These are phyloP conservation scores for Candida oleophila DNA, from an alignment of 805 yeast genomes.

Conservation along the genomic window DNA sequence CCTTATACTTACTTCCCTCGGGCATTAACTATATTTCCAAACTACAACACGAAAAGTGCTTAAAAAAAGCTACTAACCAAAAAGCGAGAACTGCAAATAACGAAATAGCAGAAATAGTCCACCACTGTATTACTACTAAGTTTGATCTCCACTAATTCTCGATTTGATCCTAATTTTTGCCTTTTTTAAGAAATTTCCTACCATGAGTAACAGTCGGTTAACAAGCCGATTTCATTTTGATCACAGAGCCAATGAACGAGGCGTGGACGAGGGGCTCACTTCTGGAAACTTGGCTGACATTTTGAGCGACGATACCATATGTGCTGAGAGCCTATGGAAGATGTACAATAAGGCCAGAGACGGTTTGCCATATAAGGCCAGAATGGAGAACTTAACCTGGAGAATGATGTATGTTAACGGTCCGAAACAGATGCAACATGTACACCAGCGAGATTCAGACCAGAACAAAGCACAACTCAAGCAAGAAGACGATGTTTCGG, in stretches of 20 bases:
- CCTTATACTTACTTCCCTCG: no score
- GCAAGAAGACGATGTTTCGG: constrained; percentile 5
- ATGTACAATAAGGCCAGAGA: constrained; percentile 78
- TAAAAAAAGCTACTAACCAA: no score
- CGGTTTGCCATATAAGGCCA: constrained; percentile 65
- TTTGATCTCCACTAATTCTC: no score
- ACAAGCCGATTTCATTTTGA: constrained; percentile 7
- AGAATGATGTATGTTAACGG: constrained; percentile 66
- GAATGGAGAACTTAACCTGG: constrained; percentile 89
- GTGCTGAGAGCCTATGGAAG: constrained; percentile 57
- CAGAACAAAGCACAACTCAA: background rate
- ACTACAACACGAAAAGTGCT: no score
- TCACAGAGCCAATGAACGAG: background rate
- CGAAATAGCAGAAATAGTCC: no score
- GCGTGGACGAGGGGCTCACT: background rate
- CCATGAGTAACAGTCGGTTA: constrained; percentile 5
- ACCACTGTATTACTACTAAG: no score
- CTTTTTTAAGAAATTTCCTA: background rate
- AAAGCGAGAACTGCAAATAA: no score
- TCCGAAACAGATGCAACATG: constrained; percentile 1
- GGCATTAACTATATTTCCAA: no score
- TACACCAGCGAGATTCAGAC: background rate
- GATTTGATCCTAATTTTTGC: no score
- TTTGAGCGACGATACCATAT: constrained; percentile 9
- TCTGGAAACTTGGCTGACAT: constrained; percentile 3